A percentile compares a stretch with the other conserved stretches of the same genome.
These are phyloP conservation scores for Naganishia sp. DNA, from an alignment of 1,284 basidiomycete genomes.

Conservation along the genomic window DNA sequence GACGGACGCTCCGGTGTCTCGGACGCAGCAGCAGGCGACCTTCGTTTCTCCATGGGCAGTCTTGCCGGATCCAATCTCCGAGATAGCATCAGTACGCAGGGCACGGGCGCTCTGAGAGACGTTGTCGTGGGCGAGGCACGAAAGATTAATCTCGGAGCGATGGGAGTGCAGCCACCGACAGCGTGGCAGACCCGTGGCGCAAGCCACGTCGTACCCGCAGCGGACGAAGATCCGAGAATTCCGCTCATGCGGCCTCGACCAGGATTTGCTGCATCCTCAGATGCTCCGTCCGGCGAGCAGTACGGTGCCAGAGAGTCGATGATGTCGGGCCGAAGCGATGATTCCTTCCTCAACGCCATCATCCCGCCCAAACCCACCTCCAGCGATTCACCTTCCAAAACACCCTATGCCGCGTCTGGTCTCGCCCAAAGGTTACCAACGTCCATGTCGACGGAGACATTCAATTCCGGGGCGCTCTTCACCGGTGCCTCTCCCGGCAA, in stretches of 20 bases:
- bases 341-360: constrained; percentile 43
- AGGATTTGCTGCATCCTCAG: constrained; percentile 1
- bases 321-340: constrained; percentile 37
- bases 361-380: constrained; percentile 23
- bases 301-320: constrained; percentile 30
- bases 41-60: constrained; percentile 53
- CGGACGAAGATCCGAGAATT: neutral
- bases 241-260: constrained; percentile 9
- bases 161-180: neutral
- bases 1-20: constrained; percentile 31
- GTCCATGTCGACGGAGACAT: constrained; percentile 19
- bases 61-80: constrained; percentile 34
- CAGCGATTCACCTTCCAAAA: neutral
- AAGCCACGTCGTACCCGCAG: neutral
- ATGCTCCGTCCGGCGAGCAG: neutral
- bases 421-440: constrained; percentile 12
- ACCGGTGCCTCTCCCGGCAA: neutral
- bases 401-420: neutral
- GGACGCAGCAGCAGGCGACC: constrained; percentile 38
- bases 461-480: constrained; percentile 3
- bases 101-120: constrained; percentile 39
- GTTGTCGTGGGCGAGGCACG: constrained; percentile 27
- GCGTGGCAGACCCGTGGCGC: constrained; percentile 12
- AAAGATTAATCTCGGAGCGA: constrained; percentile 11
- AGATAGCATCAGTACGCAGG: constrained; percentile 38